Evolutionary conservation across 495 filamentous ascomycete genomes (phyloP).

Genomic region (Evansstolkia leycettana): DNA sequence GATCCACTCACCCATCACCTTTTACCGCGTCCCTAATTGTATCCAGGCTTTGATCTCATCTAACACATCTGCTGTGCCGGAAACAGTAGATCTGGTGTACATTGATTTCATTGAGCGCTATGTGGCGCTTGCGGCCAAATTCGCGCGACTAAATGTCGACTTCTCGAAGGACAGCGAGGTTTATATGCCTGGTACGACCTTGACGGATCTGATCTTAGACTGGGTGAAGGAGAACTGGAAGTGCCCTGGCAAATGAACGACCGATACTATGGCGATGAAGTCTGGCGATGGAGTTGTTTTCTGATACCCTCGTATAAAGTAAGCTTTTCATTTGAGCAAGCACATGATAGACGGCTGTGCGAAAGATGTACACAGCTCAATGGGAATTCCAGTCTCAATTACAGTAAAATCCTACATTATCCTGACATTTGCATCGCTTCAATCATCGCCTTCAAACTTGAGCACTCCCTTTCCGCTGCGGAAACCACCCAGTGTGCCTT

Average conservation of each 20-base stretch:
- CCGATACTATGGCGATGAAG: too few relatives aligned
- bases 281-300: not conserved
- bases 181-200: conserved; percentile 52
- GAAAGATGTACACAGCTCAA: too few relatives aligned
- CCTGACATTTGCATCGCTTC: too few relatives aligned
- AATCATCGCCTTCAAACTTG: conserved; percentile 49
- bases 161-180: conserved; percentile 43
- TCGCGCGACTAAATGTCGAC: conserved; percentile 44
- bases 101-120: conserved; percentile 80
- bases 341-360: too few relatives aligned
- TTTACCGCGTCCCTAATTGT: conserved; percentile 71
- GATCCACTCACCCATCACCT: conserved; percentile 58
- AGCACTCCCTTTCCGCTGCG: conserved; percentile 83
- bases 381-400: too few relatives aligned
- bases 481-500: conserved; percentile 67
- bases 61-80: conserved; percentile 29
- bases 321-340: too few relatives aligned
- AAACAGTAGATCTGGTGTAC: conserved; percentile 76
- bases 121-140: conserved; percentile 59
- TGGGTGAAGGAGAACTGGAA: conserved; percentile 79
- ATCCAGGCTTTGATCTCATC: conserved; percentile 57
- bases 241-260: conserved; percentile 16
- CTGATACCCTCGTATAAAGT: not conserved
- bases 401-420: too few relatives aligned
- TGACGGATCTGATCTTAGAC: conserved; percentile 60